Evolutionary conservation across 2,329 filamentous ascomycete genomes (phyloP), one percentile per base, ranked within the genome.

Genomic region (Scortechinia acanthostroma): DNA sequence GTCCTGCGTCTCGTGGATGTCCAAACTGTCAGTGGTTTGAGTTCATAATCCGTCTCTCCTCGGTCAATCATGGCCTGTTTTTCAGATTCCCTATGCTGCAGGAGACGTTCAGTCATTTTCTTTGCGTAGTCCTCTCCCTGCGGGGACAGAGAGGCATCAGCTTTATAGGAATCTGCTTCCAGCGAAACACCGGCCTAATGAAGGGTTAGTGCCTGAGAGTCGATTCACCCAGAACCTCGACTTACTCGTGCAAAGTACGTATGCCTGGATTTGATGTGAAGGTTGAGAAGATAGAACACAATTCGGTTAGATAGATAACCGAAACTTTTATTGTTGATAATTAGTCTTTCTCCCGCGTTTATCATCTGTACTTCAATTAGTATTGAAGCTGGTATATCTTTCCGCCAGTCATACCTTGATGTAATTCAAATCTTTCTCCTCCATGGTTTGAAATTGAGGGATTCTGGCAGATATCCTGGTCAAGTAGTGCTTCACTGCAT

Each of bases 311-410:
- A 95, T 22, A 98, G 76, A 59, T 98, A 98, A 55, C 91, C 91
- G 63, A 98, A 97, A 58, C 86, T 91, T 60, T 93, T 88, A 53
- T 97, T 96, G 69, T 98, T 98, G 65, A 97, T 91, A 55, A 91
- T 86, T 58, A 98, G 86, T 53, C 89, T 83, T 58, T 91, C 82
- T 40, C 93, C 84, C 15, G 84, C 84, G 54, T 88, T 88, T 54
- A 88, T 84, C 82, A 88, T 86, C 70, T 88, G 35, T 17, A 10
- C 10, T 30, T 10, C 10, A 30, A 10, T 30, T 30, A 30, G 10
- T 30, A 30, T 30, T 30, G 10, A 30, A 30, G 25, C 25, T 10
- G 25, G n/a, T 30, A 30, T 10, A 30, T 30, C 10, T 30, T 30
- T n/a, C n/a, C n/a, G n/a, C n/a, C n/a, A 30, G 10, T 30, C 10